Base-by-base conservation (phyloP, 169 alveolate species). In the Eimeria tenella region DNA sequence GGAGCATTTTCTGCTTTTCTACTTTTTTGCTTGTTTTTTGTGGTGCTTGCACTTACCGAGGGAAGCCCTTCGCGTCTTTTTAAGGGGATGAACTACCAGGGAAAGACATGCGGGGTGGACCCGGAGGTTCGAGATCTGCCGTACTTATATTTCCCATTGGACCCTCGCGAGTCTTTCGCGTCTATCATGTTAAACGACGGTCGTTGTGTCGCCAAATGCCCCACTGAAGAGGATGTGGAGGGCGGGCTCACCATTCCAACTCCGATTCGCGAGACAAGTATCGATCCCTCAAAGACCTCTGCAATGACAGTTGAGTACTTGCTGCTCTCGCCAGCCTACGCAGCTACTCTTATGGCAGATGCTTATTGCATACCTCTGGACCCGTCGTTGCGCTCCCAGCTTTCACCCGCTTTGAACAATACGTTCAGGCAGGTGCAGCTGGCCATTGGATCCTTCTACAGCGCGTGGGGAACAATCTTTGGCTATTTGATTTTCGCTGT, bases 281-380 rank as follows among this genome's bases (percentile, higher is more conserved):
- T 70, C 65, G 93, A 86, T 63, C 25, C 77, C 13, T 4, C 68
- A 3, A 60, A 62, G 25, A 53, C 81, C 50, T 84, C 95, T 6
- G 93, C 84, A 17, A 23, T 84, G 21, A 77, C 94, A 50, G 94
- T 71, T 6, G 86, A 93, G 60, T 83, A 42, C 55, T 55, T 73
- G 31, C 91, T 93, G 19, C 95, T 62, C 56, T 70, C 93, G 3
- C 95, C 95, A 5, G 91, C 91, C n/a, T 93, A 93, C 65, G 94
- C 95, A 21, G n/a, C 90, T 21, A 77, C 93, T 9, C 75, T 74
- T 50, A 68, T 93, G 83, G 95, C 95, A 15, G 94, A 83, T 55
- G 94, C 94, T 4, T 87, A 86, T 63, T 93, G 95, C 95, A 74
- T 93, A 19, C 95, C 95, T 50, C 84, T 75, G 25, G 95, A 93